These are phyloP conservation scores for Nemania sp. DNA, from an alignment of 2,329 filamentous ascomycete species.

Conservation along the genomic window DNA sequence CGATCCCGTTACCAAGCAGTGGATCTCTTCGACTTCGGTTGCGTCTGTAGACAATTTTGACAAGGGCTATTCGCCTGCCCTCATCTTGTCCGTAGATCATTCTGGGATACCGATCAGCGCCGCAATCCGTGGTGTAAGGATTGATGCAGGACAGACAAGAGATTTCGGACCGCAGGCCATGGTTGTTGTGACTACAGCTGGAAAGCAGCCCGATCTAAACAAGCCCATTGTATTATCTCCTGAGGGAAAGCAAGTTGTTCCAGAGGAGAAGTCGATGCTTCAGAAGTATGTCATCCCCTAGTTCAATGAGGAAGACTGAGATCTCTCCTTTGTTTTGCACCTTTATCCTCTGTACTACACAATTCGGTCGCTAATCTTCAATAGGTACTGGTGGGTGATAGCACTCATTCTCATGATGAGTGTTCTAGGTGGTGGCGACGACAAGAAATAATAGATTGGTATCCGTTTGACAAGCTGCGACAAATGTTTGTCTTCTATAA, in stretches of 20 bases:
- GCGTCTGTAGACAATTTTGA: slow-evolving; percentile 68
- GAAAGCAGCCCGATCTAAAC: slow-evolving; percentile 70
- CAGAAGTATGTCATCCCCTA: slow-evolving; percentile 68
- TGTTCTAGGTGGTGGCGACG: slow-evolving; percentile 63
- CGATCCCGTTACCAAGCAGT: slow-evolving; percentile 59
- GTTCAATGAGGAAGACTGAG: background rate
- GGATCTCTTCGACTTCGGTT: slow-evolving; percentile 68
- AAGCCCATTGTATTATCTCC: slow-evolving; percentile 71
- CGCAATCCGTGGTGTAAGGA: slow-evolving; percentile 65
- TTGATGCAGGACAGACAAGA: slow-evolving; percentile 73
- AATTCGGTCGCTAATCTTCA: slow-evolving; percentile 51
- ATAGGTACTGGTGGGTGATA: slow-evolving; percentile 76
- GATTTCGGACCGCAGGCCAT: slow-evolving; percentile 73
- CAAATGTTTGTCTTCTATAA: background rate
- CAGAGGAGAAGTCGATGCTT: slow-evolving; percentile 72
- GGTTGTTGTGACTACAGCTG: slow-evolving; percentile 61
- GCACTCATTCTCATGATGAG: slow-evolving; percentile 65
- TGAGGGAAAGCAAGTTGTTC: slow-evolving; percentile 68
- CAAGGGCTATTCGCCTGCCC: slow-evolving; percentile 70
- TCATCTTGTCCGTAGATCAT: slow-evolving; percentile 65
- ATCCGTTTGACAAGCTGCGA: slow-evolving; percentile 22
- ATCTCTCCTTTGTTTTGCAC: background rate
- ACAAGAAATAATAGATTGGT: slow-evolving; percentile 60
- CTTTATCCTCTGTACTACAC: background rate
- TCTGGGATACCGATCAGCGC: slow-evolving; percentile 61